Evolutionary conservation across 805 yeast species (phyloP).

Genomic region (Yamadazyma akitaensis): DNA sequence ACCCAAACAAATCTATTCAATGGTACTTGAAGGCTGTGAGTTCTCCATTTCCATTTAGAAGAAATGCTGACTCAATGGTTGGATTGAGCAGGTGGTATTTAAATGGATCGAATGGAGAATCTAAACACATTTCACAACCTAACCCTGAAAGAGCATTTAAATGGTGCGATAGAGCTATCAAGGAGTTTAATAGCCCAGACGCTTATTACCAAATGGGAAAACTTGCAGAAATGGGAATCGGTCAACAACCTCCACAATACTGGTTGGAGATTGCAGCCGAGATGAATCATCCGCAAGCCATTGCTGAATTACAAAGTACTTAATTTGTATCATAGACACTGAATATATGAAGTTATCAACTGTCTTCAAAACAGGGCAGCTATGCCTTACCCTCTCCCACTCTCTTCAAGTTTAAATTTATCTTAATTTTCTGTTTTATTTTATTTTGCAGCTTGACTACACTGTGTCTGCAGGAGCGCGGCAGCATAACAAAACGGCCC

Average conservation of each 20-base stretch:
- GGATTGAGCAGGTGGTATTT: slow-evolving; percentile 43
- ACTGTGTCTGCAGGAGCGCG: not conserved
- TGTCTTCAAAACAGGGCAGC: too few relatives aligned
- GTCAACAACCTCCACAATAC: slow-evolving; percentile 21
- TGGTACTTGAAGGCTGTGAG: slow-evolving; percentile 43
- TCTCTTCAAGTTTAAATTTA: too few relatives aligned
- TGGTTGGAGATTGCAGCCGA: slow-evolving; percentile 36
- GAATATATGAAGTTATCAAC: not conserved
- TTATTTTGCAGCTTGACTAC: too few relatives aligned
- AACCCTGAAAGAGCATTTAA: slow-evolving; percentile 35
- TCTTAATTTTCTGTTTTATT: too few relatives aligned
- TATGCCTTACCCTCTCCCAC: too few relatives aligned
- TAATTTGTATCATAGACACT: not conserved
- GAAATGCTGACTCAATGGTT: slow-evolving; percentile 45
- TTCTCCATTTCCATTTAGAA: slow-evolving; percentile 35
- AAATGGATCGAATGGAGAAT: slow-evolving; percentile 30
- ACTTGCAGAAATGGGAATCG: slow-evolving; percentile 35
- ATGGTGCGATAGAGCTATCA: slow-evolving; percentile 44
- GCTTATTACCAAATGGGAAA: slow-evolving; percentile 40
- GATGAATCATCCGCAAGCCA: slow-evolving; percentile 31
- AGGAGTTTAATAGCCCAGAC: slow-evolving; percentile 36
- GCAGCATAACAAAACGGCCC: not conserved
- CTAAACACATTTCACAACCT: slow-evolving; percentile 35
- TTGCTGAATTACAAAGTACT: slow-evolving; percentile 17
- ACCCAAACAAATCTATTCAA: slow-evolving; percentile 41